A percentile compares a stretch with the other conserved stretches of the same genome.
Conservation (phyloP, 306 rosid genomes). For the Echinosophora koreensis region DNA sequence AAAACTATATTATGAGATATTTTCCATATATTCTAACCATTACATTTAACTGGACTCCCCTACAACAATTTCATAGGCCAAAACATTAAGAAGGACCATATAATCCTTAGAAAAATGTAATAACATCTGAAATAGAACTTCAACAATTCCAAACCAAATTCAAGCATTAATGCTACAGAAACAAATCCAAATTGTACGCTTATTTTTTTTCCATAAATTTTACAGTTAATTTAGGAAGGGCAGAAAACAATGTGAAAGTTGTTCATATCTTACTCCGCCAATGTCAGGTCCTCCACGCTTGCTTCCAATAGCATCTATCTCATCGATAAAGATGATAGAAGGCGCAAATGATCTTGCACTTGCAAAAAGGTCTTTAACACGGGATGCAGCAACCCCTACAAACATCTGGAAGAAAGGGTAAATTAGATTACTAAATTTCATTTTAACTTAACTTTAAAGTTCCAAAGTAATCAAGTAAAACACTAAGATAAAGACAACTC, state of each 20-base stretch:
- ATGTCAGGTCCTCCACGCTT: slow-evolving; percentile 99
- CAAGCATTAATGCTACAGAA: slow-evolving; percentile 23
- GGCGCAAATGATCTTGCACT: slow-evolving; percentile 94
- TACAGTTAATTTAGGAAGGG: background rate
- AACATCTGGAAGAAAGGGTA: slow-evolving; percentile 75
- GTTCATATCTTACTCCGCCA: slow-evolving; percentile 84
- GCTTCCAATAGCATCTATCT: slow-evolving; percentile 99
- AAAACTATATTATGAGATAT: too few species aligned
- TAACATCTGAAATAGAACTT: slow-evolving; percentile 22
- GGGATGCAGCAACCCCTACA: slow-evolving; percentile 99
- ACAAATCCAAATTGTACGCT: slow-evolving; percentile 16
- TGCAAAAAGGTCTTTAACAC: slow-evolving; percentile 93
- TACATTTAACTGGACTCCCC: background rate
- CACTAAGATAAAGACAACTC: slow-evolving; percentile 31
- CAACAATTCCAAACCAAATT: slow-evolving; percentile 7
- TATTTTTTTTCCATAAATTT: background rate
- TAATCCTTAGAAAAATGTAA: slow-evolving; percentile 34
- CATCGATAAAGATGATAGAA: slow-evolving; percentile 93
- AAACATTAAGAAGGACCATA: background rate
- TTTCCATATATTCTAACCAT: too few species aligned
- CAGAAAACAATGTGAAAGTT: slow-evolving; percentile 32
- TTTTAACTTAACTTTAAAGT: slow-evolving; percentile 18
- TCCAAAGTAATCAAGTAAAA: slow-evolving; percentile 7
- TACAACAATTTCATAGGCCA: slow-evolving; percentile 4
- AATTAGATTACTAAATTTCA: slow-evolving; percentile 35